Base-by-base conservation (phyloP, 305 asterid genomes). In the Fraxinus ornus region DNA sequence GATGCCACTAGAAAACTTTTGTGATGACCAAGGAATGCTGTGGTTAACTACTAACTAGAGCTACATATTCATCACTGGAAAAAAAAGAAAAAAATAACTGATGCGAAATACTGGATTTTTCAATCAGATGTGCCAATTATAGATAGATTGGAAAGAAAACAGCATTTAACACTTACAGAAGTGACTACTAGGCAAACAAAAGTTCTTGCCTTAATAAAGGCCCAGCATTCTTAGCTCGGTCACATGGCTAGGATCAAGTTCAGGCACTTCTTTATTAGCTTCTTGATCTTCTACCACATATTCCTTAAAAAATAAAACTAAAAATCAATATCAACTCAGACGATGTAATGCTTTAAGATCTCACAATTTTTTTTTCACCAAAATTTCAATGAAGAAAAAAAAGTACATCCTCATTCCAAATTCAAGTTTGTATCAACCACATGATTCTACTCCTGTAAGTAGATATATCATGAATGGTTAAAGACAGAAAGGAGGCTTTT, bases 281-380 rank as follows among this genome's bases (percentile, higher is more conserved):
- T 94, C 98, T 26, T 95, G 90, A 87, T 94, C 99, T 94, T 94
- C 94, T 77, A 95, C 99, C 77, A 95, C 90, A 79, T 92, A 95
- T 84, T 95, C 99, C 99, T 95, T 91, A 76, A 73, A 77, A 78
- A 81, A 22, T 19, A 19, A n/a, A 68, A 80, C 26, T 57, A 35
- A 75, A 41, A 41, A 73, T 74, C 49, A 74, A 76, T 33, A 79
- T 77, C 71, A 76, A 33, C 52, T 62, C 60, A n/a, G 33, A 66
- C 12, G 36, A 22, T 17, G 75, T 68, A 28, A 68, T 68, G 75
- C 75, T 30, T 28, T 68, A 26, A 68, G 36, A 30, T 26, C 30
- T 21, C 70, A 21, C 70, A 60, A 21, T 44, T 12, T 7, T 60
- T 7, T 60, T 21, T 60, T 60, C 28, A 21, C 70, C 70, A 60